These are phyloP conservation scores for Rutstroemia sydowiana DNA, from an alignment of 2,329 filamentous ascomycete genomes.

Conservation along the genomic window DNA sequence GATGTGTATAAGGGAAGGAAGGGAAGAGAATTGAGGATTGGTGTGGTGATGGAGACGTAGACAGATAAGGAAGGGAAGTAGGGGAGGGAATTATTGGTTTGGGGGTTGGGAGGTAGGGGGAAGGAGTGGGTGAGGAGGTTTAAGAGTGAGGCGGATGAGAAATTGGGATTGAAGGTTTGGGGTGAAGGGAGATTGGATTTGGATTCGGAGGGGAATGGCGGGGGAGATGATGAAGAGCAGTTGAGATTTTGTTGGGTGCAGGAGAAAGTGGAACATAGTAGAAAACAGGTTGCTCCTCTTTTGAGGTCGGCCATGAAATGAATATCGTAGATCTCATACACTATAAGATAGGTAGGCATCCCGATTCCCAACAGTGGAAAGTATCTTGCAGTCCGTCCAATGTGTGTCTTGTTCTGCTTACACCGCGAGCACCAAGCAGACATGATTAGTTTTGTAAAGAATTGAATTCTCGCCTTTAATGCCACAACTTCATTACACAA, in stretches of 20 bases:
- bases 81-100: conserved; percentile 59
- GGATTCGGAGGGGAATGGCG: too few relatives aligned
- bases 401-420: too few relatives aligned
- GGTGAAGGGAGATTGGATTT: conserved; percentile 39
- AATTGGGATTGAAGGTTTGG: conserved; percentile 52
- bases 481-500: too few relatives aligned
- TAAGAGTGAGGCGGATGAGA: conserved; percentile 35
- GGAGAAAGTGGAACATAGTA: conserved; percentile 49
- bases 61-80: conserved; percentile 47
- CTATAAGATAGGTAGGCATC: too few relatives aligned
- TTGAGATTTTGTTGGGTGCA: conserved; percentile 62
- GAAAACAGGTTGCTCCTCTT: conserved; percentile 64
- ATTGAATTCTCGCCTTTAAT: too few relatives aligned
- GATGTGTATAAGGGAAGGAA: too few relatives aligned
- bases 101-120: conserved; percentile 47
- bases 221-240: conserved; percentile 22
- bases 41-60: conserved; percentile 65
- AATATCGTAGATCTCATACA: too few relatives aligned
- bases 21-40: conserved; percentile 55
- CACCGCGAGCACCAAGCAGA: too few relatives aligned
- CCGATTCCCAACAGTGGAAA: too few relatives aligned
- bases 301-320: too few relatives aligned
- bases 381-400: too few relatives aligned
- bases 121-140: conserved; percentile 49
- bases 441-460: too few relatives aligned